Conservation (phyloP, 805 yeast genomes). For the Kurtzmaniella cleridarum region DNA sequence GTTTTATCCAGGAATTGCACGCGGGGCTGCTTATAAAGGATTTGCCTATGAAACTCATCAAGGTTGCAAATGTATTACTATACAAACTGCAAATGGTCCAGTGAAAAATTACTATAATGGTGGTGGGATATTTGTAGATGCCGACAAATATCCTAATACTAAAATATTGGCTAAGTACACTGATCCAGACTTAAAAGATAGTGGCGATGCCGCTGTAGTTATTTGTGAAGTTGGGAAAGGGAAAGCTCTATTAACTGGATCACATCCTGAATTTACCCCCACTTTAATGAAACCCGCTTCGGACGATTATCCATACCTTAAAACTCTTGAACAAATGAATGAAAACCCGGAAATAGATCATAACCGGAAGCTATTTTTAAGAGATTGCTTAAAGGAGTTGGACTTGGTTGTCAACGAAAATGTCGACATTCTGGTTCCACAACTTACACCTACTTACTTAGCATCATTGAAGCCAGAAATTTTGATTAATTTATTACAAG, state of each 20-base stretch:
- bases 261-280: slow-evolving; percentile 85
- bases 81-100: slow-evolving; percentile 32
- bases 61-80: slow-evolving; percentile 62
- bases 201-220: slow-evolving; percentile 64
- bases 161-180: slow-evolving; percentile 69
- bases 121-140: slow-evolving; percentile 81
- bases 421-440: slow-evolving; percentile 47
- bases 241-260: slow-evolving; percentile 68
- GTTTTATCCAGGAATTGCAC: slow-evolving; percentile 76
- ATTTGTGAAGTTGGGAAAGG: slow-evolving; percentile 69
- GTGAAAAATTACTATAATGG: slow-evolving; percentile 70
- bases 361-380: slow-evolving; percentile 51
- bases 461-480: slow-evolving; percentile 29
- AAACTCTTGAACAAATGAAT: slow-evolving; percentile 25
- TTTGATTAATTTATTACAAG: slow-evolving; percentile 25
- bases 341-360: slow-evolving; percentile 39
- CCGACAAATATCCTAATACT: slow-evolving; percentile 53
- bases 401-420: slow-evolving; percentile 66
- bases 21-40: slow-evolving; percentile 80
- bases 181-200: slow-evolving; percentile 32
- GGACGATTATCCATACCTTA: slow-evolving; percentile 18
- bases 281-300: slow-evolving; percentile 36
- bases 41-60: slow-evolving; percentile 70
- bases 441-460: slow-evolving; percentile 61
- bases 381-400: slow-evolving; percentile 48